Evolutionary conservation across 2,329 filamentous ascomycete species (phyloP).

Genomic region (Sporothrix protearum): DNA sequence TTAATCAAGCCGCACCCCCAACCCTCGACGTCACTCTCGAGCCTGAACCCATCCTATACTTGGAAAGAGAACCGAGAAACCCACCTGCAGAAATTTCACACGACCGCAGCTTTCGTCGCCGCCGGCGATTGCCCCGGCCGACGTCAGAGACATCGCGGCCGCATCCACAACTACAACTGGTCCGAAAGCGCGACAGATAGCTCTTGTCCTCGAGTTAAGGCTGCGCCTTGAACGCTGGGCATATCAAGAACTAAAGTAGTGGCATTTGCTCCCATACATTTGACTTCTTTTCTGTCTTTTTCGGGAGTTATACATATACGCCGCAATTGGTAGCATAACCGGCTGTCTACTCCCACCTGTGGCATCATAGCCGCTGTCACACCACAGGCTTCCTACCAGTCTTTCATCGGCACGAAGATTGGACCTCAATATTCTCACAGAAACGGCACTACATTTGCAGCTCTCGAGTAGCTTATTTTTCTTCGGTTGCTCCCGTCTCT

Average conservation of each 20-base stretch:
- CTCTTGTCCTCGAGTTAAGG: neutral
- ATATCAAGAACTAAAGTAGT: neutral
- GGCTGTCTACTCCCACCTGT: neutral
- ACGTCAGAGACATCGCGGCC: conserved; percentile 21
- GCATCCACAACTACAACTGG: neutral
- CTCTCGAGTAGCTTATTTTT: neutral
- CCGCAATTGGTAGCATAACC: neutral
- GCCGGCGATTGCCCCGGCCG: conserved; percentile 21
- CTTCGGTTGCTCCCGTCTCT: neutral
- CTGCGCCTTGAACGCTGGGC: neutral
- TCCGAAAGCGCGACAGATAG: neutral
- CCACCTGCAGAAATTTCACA: conserved; percentile 24
- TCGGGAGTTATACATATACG: neutral
- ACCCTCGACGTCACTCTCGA: conserved; percentile 17
- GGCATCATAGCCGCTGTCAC: neutral
- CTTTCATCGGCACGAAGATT: neutral
- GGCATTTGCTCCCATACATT: no score
- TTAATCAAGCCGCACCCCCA: conserved; percentile 30
- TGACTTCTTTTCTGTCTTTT: neutral
- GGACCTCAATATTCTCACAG: neutral
- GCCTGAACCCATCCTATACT: neutral
- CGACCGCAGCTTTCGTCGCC: conserved; percentile 25
- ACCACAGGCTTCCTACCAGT: neutral
- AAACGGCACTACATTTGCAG: neutral
- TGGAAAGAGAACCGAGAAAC: conserved; percentile 11